Evolutionary conservation across 2,329 filamentous ascomycete genomes (phyloP), one percentile per base, ranked within the genome.

Genomic region (Akanthomyces lecanii): DNA sequence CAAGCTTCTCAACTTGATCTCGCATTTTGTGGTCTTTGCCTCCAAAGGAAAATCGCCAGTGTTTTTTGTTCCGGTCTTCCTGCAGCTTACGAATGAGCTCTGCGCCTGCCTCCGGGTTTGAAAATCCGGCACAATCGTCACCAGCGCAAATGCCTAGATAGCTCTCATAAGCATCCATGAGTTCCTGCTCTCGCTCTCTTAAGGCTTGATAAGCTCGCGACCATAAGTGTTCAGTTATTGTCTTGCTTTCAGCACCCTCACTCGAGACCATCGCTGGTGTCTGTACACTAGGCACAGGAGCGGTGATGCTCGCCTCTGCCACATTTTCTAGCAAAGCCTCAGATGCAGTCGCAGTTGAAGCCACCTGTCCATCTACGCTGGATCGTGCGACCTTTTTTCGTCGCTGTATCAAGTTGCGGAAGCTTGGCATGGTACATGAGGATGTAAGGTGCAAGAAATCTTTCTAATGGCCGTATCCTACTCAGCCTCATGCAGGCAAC

Each of bases 1-100:
- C 44, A 4, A 56, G n/a, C 21, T 50, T 55, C 30, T 62, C 61
- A 3, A 56, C 5, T 28, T 62, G 59, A 7, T 55, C 25, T 28
- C 40, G 25, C 12, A 55, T 16, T 21, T 62, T 62, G 8, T 54
- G 25, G 2, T 55, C 51, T 38, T 48, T 54, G 6, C 50, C n/a
- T 25, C 25, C 25, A 2, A 62, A 4, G 14, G 59, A n/a, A 10
- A 55, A 16, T 18, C 36, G n/a, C 59, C 59, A 62, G 30, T 62
- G 59, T 38, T 62, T 45, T 5, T 23, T 23, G 25, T 62, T 14
- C n/a, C 58, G 30, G 7, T 33, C 58, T 8, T 61, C 48, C 28
- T 44, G 47, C 5, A 61, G 48, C 18, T 1, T 5, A 18, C 53
- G 16, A 12, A 63, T n/a, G 3, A 28, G 56, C 25, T 59, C 28